These are phyloP conservation scores for Opeltia flavorubescens DNA, from an alignment of 495 filamentous ascomycete genomes.

Conservation along the genomic window DNA sequence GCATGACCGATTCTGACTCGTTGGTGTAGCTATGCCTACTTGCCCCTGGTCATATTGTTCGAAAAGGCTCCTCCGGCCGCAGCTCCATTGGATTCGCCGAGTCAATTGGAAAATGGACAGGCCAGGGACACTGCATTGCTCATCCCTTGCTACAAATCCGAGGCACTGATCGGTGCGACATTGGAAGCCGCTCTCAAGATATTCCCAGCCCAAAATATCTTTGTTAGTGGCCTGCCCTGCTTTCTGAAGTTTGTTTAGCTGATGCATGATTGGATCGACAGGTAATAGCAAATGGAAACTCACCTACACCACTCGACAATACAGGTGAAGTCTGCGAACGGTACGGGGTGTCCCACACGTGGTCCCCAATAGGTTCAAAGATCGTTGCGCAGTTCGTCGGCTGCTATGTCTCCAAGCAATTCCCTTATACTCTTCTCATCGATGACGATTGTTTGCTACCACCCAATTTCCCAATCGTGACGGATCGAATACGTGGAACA, in stretches of 20 bases:
- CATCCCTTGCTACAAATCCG: slow-evolving; percentile 35
- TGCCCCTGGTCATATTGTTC: slow-evolving; percentile 25
- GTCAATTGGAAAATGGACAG: slow-evolving; percentile 5
- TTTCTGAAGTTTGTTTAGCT: neutral
- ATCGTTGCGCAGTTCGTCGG: slow-evolving; percentile 34
- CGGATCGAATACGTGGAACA: slow-evolving; percentile 23
- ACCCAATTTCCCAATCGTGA: slow-evolving; percentile 27
- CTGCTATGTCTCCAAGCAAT: slow-evolving; percentile 25
- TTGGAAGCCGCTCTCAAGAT: slow-evolving; percentile 31
- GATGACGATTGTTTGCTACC: slow-evolving; percentile 35
- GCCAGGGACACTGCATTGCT: slow-evolving; percentile 26
- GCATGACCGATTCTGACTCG: too few relatives aligned
- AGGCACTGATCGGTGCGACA: slow-evolving; percentile 26
- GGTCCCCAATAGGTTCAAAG: slow-evolving; percentile 27
- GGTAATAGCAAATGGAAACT: slow-evolving; percentile 30
- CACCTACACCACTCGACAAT: slow-evolving; percentile 25
- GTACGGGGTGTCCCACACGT: slow-evolving; percentile 28
- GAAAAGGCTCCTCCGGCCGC: slow-evolving; percentile 23
- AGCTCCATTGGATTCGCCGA: neutral
- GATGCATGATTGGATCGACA: neutral
- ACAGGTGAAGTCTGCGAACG: slow-evolving; percentile 30
- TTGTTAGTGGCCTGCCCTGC: slow-evolving; percentile 7
- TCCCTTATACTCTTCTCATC: slow-evolving; percentile 29
- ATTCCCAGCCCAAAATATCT: slow-evolving; percentile 31
- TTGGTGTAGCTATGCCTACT: slow-evolving; percentile 27